phyloP scores from a whole-genome alignment of 805 yeast genomes.

The Saturnispora dispora region DNA sequence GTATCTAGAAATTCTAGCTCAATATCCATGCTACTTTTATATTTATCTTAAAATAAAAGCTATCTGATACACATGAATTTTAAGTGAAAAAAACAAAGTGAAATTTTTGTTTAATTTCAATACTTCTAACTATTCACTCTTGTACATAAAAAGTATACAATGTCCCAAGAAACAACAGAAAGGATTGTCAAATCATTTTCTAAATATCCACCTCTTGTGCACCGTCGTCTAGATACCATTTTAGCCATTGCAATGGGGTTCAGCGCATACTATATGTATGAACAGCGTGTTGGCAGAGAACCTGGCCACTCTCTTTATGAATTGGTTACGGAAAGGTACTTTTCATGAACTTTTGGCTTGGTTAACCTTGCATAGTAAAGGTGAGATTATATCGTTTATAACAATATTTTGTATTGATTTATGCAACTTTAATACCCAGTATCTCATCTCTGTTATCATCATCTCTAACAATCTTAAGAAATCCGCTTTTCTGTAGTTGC shows the following conservation, averaged over 20 bases:
- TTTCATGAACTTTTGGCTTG: conserved; percentile 7
- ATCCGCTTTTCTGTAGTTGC: conserved; percentile 30
- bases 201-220: conserved; percentile 7
- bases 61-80: background rate
- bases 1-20: background rate
- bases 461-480: conserved; percentile 1
- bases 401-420: background rate
- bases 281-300: conserved; percentile 45
- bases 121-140: background rate
- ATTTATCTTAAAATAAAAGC: background rate
- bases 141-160: background rate
- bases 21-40: background rate
- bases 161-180: background rate
- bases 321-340: conserved; percentile 21
- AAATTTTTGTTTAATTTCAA: background rate
- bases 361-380: background rate
- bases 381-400: background rate
- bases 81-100: background rate
- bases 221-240: conserved; percentile 51
- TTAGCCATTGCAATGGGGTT: conserved; percentile 57
- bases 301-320: conserved; percentile 55
- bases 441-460: conserved; percentile 1
- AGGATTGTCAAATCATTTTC: conserved; percentile 1
- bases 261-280: conserved; percentile 55
- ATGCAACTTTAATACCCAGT: conserved; percentile 7